Percentiles rank a stretch among this genome's conserved stretches.
phyloP scores from a whole-genome alignment of 495 filamentous ascomycete genomes.

The Penicillium verhagenii region DNA sequence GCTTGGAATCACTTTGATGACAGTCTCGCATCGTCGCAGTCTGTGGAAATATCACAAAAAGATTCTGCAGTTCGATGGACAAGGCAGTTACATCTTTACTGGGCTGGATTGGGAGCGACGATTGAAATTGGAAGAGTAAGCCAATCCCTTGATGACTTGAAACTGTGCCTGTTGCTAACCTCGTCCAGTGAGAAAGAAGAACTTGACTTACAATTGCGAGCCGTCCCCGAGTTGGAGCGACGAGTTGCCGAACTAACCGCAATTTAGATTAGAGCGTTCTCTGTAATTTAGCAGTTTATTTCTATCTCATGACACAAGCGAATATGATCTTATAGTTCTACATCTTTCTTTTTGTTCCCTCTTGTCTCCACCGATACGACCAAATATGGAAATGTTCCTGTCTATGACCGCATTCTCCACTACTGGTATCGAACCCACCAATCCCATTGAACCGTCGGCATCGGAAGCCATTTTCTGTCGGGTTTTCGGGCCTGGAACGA shows the following conservation, averaged over 20 bases:
- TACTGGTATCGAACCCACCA: background rate
- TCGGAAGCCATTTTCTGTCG: constrained; percentile 10
- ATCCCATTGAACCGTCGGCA: constrained; percentile 1
- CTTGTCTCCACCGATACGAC: no score
- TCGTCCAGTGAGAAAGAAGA: constrained; percentile 83
- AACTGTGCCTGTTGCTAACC: constrained; percentile 12
- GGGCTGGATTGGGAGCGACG: constrained; percentile 85
- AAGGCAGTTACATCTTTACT: constrained; percentile 88
- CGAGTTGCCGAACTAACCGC: constrained; percentile 71
- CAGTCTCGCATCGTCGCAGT: constrained; percentile 85
- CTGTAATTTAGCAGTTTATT: background rate
- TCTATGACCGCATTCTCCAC: constrained; percentile 13
- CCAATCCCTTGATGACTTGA: constrained; percentile 6
- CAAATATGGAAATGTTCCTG: background rate
- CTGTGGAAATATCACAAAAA: constrained; percentile 94
- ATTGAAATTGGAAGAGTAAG: constrained; percentile 81
- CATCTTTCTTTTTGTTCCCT: no score
- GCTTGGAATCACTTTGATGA: constrained; percentile 92
- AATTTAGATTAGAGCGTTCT: background rate
- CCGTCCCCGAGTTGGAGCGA: constrained; percentile 83
- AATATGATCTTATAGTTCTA: no score
- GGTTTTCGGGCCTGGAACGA: constrained; percentile 3
- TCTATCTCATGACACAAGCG: constrained; percentile 5
- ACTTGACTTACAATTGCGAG: constrained; percentile 76
- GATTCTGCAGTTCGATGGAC: constrained; percentile 95